Evolutionary conservation across 495 filamentous ascomycete genomes (phyloP).

Genomic region (Aspergillus cristatus): DNA sequence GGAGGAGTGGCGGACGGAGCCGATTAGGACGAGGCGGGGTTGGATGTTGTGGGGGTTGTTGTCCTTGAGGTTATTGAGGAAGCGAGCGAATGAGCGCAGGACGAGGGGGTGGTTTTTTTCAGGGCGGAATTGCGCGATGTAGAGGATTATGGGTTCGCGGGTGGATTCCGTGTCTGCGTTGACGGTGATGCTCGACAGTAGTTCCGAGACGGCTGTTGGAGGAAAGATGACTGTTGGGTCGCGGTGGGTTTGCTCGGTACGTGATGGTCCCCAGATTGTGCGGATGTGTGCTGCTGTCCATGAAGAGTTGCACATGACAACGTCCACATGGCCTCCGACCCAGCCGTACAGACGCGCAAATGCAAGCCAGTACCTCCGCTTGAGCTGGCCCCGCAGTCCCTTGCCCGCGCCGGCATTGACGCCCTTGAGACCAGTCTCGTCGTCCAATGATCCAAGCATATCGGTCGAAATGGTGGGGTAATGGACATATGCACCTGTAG

Average conservation of each 20-base stretch:
- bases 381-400: constrained; percentile 55
- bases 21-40: constrained; percentile 67
- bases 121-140: constrained; percentile 94
- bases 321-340: constrained; percentile 73
- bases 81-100: constrained; percentile 70
- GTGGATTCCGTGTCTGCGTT: constrained; percentile 51
- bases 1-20: constrained; percentile 70
- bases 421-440: constrained; percentile 56
- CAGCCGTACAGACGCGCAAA: constrained; percentile 75
- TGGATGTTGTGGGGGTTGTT: constrained; percentile 28
- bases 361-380: constrained; percentile 74
- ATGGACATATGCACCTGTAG: constrained; percentile 90
- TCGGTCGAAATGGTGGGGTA: constrained; percentile 98
- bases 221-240: constrained; percentile 68
- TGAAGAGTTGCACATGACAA: constrained; percentile 92
- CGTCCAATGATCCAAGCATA: constrained; percentile 80
- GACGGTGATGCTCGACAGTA: constrained; percentile 62
- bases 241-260: constrained; percentile 31
- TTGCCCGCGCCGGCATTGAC: constrained; percentile 73
- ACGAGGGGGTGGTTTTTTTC: constrained; percentile 92
- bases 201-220: constrained; percentile 77
- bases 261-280: constrained; percentile 61
- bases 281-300: constrained; percentile 87
- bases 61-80: constrained; percentile 43
- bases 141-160: constrained; percentile 65